phyloP scores from a whole-genome alignment of 179 eudicot species.

The Camellia oleifera region DNA sequence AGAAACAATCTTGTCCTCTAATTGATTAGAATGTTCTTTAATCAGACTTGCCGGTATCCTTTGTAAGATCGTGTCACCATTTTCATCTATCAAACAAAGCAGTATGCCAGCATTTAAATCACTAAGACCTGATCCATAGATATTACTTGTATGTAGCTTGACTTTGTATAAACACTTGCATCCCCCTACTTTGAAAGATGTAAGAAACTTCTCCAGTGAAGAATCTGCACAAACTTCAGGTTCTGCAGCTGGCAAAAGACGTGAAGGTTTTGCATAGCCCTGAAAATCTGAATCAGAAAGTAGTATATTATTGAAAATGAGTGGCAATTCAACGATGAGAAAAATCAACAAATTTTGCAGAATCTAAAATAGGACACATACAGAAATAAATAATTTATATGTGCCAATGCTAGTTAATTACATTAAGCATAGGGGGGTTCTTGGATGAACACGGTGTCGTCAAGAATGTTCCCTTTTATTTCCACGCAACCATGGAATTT shows the following conservation, averaged over 20 bases:
- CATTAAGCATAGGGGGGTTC: background rate
- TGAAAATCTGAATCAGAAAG: conserved; percentile 62
- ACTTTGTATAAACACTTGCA: conserved; percentile 58
- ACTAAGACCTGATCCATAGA: conserved; percentile 70
- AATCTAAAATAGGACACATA: background rate
- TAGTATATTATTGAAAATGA: background rate
- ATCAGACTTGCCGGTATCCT: conserved; percentile 55
- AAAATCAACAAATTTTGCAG: background rate
- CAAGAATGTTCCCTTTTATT: background rate
- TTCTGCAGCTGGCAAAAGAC: conserved; percentile 54
- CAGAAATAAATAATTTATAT: background rate
- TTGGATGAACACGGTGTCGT: background rate
- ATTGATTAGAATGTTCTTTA: conserved; percentile 23
- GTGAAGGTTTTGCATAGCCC: conserved; percentile 70
- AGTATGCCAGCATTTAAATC: conserved; percentile 61
- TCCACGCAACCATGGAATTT: background rate
- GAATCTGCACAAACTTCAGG: conserved; percentile 30
- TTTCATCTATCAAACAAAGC: conserved; percentile 69
- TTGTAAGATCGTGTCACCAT: conserved; percentile 75
- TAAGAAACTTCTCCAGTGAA: conserved; percentile 29
- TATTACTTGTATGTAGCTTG: conserved; percentile 55
- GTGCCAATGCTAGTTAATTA: background rate
- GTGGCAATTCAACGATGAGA: background rate
- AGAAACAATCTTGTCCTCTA: conserved; percentile 19
- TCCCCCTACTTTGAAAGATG: conserved; percentile 23